Evolutionary conservation across 495 filamentous ascomycete species (phyloP).

Genomic region (Penicillium lividum): DNA sequence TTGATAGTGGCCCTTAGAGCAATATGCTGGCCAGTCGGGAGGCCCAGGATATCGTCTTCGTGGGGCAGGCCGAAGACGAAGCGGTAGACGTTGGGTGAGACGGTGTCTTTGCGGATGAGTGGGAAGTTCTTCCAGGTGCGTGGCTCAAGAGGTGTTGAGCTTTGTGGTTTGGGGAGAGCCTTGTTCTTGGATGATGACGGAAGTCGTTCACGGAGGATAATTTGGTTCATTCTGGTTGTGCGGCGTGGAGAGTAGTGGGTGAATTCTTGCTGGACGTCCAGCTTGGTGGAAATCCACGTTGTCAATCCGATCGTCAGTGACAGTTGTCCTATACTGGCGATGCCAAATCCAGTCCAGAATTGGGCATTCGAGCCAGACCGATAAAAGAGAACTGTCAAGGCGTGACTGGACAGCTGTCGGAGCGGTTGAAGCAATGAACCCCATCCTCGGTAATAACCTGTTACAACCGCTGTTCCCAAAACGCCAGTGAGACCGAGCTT

Average conservation of each 20-base stretch:
- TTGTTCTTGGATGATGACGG: not conserved
- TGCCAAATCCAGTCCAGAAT: not conserved
- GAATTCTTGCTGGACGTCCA: constrained; percentile 30
- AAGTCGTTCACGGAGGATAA: constrained; percentile 8
- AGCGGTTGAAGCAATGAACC: not conserved
- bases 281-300: constrained; percentile 17
- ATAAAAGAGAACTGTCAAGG: not conserved
- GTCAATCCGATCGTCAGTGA: not conserved
- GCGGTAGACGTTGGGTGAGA: constrained; percentile 48
- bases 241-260: constrained; percentile 37
- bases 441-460: not conserved
- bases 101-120: constrained; percentile 38
- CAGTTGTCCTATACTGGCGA: not conserved
- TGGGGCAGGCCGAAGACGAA: constrained; percentile 49
- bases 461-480: not conserved
- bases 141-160: constrained; percentile 37
- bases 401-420: not conserved
- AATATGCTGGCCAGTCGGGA: constrained; percentile 17
- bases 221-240: constrained; percentile 32
- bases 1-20: not conserved
- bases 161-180: not conserved
- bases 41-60: constrained; percentile 38
- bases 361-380: not conserved
- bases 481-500: not conserved
- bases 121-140: constrained; percentile 46